Percentiles rank a stretch among this genome's conserved stretches.
Evolutionary conservation across 257 asterid species (phyloP).

Genomic region (Plantago elongata): DNA sequence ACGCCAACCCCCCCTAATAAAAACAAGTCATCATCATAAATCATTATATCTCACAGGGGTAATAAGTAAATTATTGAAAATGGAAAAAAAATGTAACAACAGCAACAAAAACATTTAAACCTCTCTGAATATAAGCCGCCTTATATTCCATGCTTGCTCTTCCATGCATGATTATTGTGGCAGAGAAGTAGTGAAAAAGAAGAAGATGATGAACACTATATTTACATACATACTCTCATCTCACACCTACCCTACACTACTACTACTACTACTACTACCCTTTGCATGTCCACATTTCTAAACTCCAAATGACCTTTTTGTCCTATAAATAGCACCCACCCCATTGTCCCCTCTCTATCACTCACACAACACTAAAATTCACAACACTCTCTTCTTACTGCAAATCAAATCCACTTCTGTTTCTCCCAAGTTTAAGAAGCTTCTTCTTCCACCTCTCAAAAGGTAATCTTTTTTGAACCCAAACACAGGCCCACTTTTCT

Average conservation of each 20-base stretch:
- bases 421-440: conserved; percentile 21
- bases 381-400: not conserved
- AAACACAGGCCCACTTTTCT: conserved; percentile 27
- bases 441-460: conserved; percentile 31
- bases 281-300: conserved; percentile 17
- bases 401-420: not conserved
- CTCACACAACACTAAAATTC: conserved; percentile 11
- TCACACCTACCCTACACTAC: not conserved
- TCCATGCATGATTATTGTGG: conserved; percentile 62
- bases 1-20: conserved; percentile 39
- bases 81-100: not conserved
- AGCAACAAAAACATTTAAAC: conserved; percentile 24
- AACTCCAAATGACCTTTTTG: conserved; percentile 22
- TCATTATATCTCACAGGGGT: conserved; percentile 22
- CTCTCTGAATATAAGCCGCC: conserved; percentile 45
- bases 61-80: conserved; percentile 8
- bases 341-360: conserved; percentile 28
- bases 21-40: conserved; percentile 30
- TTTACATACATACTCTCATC: no score
- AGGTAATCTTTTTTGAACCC: conserved; percentile 58
- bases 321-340: conserved; percentile 48
- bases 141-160: conserved; percentile 47
- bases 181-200: conserved; percentile 11
- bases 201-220: no score
- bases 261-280: conserved; percentile 31